Base-by-base conservation (phyloP, 2,329 filamentous ascomycete species). In the Clarireedia paspali region DNA sequence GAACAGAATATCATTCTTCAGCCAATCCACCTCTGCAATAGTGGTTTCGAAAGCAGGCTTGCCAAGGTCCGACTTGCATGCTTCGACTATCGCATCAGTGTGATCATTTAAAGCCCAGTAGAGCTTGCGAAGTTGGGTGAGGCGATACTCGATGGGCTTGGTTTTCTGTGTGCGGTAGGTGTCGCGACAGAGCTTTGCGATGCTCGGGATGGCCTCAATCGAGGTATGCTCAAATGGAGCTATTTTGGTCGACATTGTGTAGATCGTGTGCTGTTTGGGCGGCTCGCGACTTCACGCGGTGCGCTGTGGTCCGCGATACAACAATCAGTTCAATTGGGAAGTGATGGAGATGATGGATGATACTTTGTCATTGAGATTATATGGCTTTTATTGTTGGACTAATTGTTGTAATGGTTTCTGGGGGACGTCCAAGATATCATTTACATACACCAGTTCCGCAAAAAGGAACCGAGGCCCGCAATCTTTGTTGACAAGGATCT, bases 21-120 rank as follows among this genome's bases (percentile, higher is more conserved):
- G 73, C 84, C 89, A 95, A 63, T 83, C 80, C 51, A 91, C 78
- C 76, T 99, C 94, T 24, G 80, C 77, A 38, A 94, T 65, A 63
- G 82, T 76, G 30, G 88, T 75, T 75, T 97, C 94, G 69, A 85
- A 89, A 36, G 75, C 71, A 56, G 85, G 80, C 77, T 95, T 96
- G 70, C 83, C 80, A 62, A 97, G 75, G 68, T 99, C 94, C 64
- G 81, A 77, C 68, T 81, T 78, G 68, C 90, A 81, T 23, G 92
- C 90, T 70, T 89, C 87, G 62, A 83, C 69, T 59, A 97, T 78
- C 64, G 86, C 80, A 47, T 83, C 76, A 56, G 84, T 79, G 70
- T 89, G 85, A 76, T 97, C 92, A 62, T 84, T 84, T 63, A 96
- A 71, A 6, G 82, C 91, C 94, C 94, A 97, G 77, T 96, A 97